These are phyloP conservation scores for Penicillium sp. DNA, from an alignment of 2,329 filamentous ascomycete genomes.

Conservation along the genomic window DNA sequence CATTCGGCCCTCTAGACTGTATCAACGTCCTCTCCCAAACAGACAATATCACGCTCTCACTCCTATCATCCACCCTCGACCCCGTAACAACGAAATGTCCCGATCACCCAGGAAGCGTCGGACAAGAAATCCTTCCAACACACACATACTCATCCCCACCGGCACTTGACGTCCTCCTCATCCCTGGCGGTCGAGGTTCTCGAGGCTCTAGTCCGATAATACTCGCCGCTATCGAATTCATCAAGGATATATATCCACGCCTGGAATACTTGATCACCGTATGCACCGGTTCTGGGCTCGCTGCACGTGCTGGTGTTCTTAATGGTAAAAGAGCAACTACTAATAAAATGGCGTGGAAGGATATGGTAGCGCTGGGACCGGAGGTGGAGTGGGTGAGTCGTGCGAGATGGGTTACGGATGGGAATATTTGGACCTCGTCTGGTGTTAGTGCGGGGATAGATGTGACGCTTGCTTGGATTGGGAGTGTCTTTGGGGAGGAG, in stretches of 20 bases:
- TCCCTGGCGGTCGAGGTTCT: conserved; percentile 59
- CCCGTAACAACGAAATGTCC: conserved; percentile 30
- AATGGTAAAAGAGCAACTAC: conserved; percentile 60
- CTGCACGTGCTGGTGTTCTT: conserved; percentile 57
- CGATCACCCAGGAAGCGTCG: conserved; percentile 23
- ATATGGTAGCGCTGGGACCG: conserved; percentile 46
- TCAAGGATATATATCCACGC: conserved; percentile 44
- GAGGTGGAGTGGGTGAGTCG: conserved; percentile 57
- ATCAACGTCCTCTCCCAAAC: conserved; percentile 32
- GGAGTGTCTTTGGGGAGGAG: conserved; percentile 51
- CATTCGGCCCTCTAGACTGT: conserved; percentile 47
- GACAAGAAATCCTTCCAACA: conserved; percentile 45
- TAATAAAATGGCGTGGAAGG: conserved; percentile 58
- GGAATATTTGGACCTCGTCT: conserved; percentile 62
- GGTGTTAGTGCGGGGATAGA: conserved; percentile 63
- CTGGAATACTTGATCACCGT: conserved; percentile 59
- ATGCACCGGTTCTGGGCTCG: conserved; percentile 60
- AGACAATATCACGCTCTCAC: conserved; percentile 23
- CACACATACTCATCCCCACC: conserved; percentile 53
- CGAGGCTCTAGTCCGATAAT: conserved; percentile 27
- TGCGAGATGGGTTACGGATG: conserved; percentile 65
- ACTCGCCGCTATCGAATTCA: conserved; percentile 43
- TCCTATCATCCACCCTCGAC: conserved; percentile 31
- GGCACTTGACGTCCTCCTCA: conserved; percentile 60
- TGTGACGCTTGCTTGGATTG: conserved; percentile 56